Conservation (phyloP, 2,329 filamentous ascomycete genomes). For the Xylaria digitata region DNA sequence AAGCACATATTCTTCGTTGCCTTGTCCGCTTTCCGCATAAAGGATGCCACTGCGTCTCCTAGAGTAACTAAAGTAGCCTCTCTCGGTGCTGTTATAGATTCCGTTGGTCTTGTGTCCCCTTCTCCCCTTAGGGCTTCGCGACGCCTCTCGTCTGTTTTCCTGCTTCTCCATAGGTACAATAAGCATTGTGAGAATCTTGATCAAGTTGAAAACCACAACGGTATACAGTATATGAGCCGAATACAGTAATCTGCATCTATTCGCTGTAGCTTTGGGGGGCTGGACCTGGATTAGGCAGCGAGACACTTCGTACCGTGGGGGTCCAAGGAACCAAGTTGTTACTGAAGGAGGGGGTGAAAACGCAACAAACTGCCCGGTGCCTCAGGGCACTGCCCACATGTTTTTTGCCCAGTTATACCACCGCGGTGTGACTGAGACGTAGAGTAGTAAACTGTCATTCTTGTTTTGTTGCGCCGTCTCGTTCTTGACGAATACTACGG, state of each 20-base stretch:
- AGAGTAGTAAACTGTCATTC: conserved; percentile 38
- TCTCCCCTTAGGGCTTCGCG: conserved; percentile 11
- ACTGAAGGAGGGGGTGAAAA: conserved; percentile 26
- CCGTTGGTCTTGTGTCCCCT: conserved; percentile 5
- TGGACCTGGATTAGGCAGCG: conserved; percentile 43
- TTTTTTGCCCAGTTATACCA: conserved; percentile 45
- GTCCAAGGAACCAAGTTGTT: conserved; percentile 40
- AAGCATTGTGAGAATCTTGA: conserved; percentile 39
- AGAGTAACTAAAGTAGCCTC: conserved; percentile 42
- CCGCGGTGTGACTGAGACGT: conserved; percentile 34
- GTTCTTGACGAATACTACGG: conserved; percentile 39
- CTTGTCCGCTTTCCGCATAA: conserved; percentile 42
- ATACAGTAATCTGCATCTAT: conserved; percentile 44
- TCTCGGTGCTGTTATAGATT: conserved; percentile 1
- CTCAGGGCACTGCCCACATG: conserved; percentile 45
- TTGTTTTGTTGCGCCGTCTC: conserved; percentile 14
- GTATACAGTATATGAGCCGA: conserved; percentile 42
- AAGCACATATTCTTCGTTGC: conserved; percentile 45
- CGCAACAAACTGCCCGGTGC: conserved; percentile 28
- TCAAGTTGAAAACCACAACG: conserved; percentile 40
- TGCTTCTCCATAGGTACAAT: conserved; percentile 35
- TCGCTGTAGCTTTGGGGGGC: neutral
- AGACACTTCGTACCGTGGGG: conserved; percentile 41
- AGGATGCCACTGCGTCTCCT: conserved; percentile 47
- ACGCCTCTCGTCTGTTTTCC: conserved; percentile 10